These are phyloP conservation scores for Sphagnum magellanicum DNA, from an alignment of 228 moss, liverwort and hornwort species.

Conservation along the genomic window DNA sequence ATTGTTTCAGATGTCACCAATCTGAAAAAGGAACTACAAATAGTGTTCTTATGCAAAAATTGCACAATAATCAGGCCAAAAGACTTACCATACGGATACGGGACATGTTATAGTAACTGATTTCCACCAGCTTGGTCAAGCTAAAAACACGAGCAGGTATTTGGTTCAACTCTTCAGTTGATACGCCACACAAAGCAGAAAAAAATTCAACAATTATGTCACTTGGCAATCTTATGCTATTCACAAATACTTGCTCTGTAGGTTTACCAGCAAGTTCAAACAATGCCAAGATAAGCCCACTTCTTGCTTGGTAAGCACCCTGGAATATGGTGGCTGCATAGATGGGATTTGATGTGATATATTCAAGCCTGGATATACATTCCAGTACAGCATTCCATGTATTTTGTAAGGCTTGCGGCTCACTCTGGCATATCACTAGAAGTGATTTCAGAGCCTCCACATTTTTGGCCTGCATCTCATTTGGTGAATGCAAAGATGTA, in stretches of 20 bases:
- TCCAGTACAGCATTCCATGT: conserved; percentile 99
- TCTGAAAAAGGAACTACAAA: no score
- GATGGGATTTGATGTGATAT: conserved; percentile 77
- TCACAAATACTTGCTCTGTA: conserved; percentile 95
- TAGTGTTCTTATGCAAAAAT: no score
- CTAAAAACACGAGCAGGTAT: conserved; percentile 95
- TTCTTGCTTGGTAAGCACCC: conserved; percentile 88
- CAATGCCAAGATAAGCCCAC: conserved; percentile 74
- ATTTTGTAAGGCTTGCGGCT: conserved; percentile 86
- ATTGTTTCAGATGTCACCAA: no score
- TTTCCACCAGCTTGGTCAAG: conserved; percentile 96
- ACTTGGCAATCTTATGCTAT: conserved; percentile 95
- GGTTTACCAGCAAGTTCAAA: conserved; percentile 93
- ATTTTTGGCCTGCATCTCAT: conserved; percentile 97
- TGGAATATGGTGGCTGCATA: conserved; percentile 73
- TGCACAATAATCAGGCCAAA: background rate
- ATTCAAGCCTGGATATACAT: conserved; percentile 94
- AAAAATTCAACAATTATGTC: conserved; percentile 99
- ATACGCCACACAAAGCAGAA: conserved; percentile 90
- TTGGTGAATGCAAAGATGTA: conserved; percentile 95
- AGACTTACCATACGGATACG: conserved; percentile 90
- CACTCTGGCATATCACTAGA: conserved; percentile 76
- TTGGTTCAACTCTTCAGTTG: conserved; percentile 93
- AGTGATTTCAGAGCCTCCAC: conserved; percentile 87
- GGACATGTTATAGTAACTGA: conserved; percentile 99